These are phyloP conservation scores for Rhodomyrtus tomentosa DNA, from an alignment of 345 rosid genomes.

Conservation along the genomic window DNA sequence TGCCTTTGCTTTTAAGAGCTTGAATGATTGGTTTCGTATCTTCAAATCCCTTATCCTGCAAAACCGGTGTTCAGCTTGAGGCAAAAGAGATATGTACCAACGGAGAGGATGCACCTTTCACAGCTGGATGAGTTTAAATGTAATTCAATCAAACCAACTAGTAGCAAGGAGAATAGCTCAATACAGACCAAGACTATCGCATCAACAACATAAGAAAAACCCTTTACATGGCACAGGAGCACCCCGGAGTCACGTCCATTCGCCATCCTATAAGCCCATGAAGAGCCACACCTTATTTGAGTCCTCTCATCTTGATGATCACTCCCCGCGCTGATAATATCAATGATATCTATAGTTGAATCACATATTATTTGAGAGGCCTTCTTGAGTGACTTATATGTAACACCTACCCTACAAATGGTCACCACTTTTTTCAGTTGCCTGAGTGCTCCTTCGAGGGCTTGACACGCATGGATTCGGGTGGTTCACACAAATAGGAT, in stretches of 20 bases:
- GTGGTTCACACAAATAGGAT: neutral
- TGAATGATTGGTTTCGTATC: conserved; percentile 55
- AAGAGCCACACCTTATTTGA: neutral
- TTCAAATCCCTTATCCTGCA: conserved; percentile 65
- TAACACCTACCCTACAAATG: neutral
- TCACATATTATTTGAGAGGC: neutral
- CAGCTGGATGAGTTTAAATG: neutral
- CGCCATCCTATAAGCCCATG: neutral
- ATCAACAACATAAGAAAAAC: neutral
- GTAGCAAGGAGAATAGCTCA: neutral
- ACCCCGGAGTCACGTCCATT: neutral
- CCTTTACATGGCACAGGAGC: neutral
- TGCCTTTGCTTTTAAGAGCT: conserved; percentile 50
- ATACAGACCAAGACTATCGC: neutral
- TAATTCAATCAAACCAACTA: neutral
- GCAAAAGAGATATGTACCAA: neutral
- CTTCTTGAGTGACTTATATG: neutral
- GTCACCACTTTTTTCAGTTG: neutral
- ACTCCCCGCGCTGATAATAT: neutral
- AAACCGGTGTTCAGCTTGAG: neutral
- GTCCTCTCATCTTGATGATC: neutral
- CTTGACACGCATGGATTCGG: neutral
- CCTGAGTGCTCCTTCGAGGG: neutral
- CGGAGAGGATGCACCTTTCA: neutral
- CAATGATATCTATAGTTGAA: neutral